Evolutionary conservation across 108 stramenopile species (phyloP).

Genomic region (Nitzschia sp.): DNA sequence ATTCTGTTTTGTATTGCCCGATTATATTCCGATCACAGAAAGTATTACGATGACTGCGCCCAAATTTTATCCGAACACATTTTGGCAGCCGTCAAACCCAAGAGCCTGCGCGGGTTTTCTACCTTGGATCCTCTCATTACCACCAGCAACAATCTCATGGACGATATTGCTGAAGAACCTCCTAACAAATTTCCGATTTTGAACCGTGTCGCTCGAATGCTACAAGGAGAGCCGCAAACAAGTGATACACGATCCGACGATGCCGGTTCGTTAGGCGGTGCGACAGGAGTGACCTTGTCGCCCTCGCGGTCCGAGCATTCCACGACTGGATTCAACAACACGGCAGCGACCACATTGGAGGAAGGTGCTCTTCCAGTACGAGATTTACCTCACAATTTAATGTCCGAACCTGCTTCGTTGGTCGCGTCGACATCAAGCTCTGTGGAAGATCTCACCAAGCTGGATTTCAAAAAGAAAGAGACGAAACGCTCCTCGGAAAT

Average conservation of each 20-base stretch:
- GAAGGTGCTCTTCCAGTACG: constrained; percentile 73
- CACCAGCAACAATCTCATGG: constrained; percentile 15
- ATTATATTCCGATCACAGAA: constrained; percentile 54
- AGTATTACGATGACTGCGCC: constrained; percentile 97
- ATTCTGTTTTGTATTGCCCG: background rate
- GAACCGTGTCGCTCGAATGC: constrained; percentile 38
- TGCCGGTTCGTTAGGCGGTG: background rate
- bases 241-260: constrained; percentile 22
- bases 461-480: constrained; percentile 16
- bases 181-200: constrained; percentile 19
- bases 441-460: constrained; percentile 41
- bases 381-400: constrained; percentile 61
- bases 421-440: constrained; percentile 42
- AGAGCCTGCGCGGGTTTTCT: constrained; percentile 59
- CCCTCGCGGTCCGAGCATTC: constrained; percentile 28
- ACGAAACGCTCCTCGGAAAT: background rate
- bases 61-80: constrained; percentile 92
- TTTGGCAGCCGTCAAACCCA: constrained; percentile 81
- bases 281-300: constrained; percentile 6
- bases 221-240: constrained; percentile 34
- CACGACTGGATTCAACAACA: constrained; percentile 12
- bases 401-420: constrained; percentile 67
- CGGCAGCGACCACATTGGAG: constrained; percentile 44
- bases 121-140: constrained; percentile 79
- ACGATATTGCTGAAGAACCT: background rate